phyloP scores from a whole-genome alignment of 1,284 basidiomycete species.

The Mycosarcoma maydis region DNA sequence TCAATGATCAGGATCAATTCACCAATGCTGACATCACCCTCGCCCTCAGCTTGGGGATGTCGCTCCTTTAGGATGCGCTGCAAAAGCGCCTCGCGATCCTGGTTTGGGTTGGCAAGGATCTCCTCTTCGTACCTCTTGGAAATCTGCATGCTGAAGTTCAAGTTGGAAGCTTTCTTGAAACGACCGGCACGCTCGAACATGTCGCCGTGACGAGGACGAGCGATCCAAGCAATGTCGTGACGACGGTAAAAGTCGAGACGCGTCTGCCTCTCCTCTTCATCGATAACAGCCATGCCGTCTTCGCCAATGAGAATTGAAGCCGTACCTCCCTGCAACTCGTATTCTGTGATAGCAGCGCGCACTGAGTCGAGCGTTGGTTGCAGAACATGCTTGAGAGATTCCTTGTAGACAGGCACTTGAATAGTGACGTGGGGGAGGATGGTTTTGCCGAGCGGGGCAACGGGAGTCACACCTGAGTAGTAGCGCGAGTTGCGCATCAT shows the following conservation, averaged over 20 bases:
- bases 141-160: conserved; percentile 82
- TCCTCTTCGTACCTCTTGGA: conserved; percentile 80
- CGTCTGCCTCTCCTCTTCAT: conserved; percentile 74
- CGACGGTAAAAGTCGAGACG: conserved; percentile 78
- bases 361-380: conserved; percentile 79
- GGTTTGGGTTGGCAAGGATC: conserved; percentile 67
- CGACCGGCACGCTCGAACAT: conserved; percentile 82
- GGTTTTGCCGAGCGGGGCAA: conserved; percentile 17
- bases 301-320: conserved; percentile 81
- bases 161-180: conserved; percentile 89
- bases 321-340: conserved; percentile 82
- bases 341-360: conserved; percentile 86
- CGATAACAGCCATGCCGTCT: conserved; percentile 76
- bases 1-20: conserved; percentile 69
- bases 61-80: conserved; percentile 34
- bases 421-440: conserved; percentile 78
- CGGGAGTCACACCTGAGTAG: conserved; percentile 68
- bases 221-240: conserved; percentile 84
- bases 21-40: conserved; percentile 53
- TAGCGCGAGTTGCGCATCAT: conserved; percentile 69
- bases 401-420: conserved; percentile 82
- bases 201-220: conserved; percentile 77
- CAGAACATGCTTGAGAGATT: conserved; percentile 69
- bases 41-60: conserved; percentile 66
- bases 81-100: conserved; percentile 15